Evolutionary conservation across 495 filamentous ascomycete genomes (phyloP), one percentile per base, ranked within the genome.

Genomic region (Tuber aestivum): DNA sequence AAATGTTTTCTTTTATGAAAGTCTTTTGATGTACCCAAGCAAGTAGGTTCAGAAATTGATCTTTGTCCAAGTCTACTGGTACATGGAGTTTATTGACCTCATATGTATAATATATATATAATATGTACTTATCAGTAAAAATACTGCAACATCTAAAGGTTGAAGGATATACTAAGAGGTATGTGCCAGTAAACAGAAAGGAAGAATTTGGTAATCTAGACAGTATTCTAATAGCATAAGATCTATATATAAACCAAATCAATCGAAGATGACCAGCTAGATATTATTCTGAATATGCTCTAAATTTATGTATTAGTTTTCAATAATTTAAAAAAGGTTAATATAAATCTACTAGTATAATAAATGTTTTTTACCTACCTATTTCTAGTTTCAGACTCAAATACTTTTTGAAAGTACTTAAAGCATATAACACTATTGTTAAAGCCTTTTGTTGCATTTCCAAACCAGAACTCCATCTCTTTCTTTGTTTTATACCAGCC

Each of bases 21-120:
- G 74, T 4, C 45, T 72, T 45, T 68, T n/a, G 41, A 32, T 56
- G 27, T 4, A 42, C 18, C 8, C 12, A 2, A n/a, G 48, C 50
- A 35, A 70, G 18, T 68, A 76, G 50, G 27, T 68, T 72, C 12
- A 27, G 27, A 21, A 76, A 72, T 7, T 40, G 42, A 27, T 68
- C 69, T 76, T 76, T 76, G 45, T 72, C n/a, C n/a, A n/a, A n/a
- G n/a, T n/a, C 9, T 10, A 72, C 32, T 35, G 50, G 40, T 10
- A 65, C 40, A 2, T 5, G 41, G 12, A 72, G 14, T 4, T 23
- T 18, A 7, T 27, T 75, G 1, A 75, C 42, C 32, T 70, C 38
- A n/a, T 76, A 21, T 44, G 6, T 18, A 14, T 76, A 72, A 7
- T 72, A n/a, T 76, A 21, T 44, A 2, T 18, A 14, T 76, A 72